Percentiles rank a stretch among this genome's conserved stretches.
phyloP scores from a whole-genome alignment of 2,329 filamentous ascomycete genomes.

The Pseudopyricularia cyperi region DNA sequence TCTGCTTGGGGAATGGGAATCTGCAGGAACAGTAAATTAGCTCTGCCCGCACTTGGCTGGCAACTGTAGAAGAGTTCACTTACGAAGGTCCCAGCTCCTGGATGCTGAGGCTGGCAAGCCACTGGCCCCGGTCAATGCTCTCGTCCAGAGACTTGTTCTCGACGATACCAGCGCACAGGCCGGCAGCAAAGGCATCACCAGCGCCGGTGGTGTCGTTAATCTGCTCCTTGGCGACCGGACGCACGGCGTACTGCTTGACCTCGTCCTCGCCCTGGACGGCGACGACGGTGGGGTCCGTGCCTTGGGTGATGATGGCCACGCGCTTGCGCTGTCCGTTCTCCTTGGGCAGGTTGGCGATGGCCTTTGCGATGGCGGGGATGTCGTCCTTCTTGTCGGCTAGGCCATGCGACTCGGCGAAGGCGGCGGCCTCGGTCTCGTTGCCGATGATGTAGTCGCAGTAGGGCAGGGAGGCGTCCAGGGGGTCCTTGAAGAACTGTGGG shows the following conservation, averaged over 20 bases:
- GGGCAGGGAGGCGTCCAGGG: slow-evolving; percentile 68
- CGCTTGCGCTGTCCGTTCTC: slow-evolving; percentile 75
- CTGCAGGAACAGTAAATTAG: slow-evolving; percentile 24
- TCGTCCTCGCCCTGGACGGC: slow-evolving; percentile 59
- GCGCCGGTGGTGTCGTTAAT: slow-evolving; percentile 97
- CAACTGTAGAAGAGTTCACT: slow-evolving; percentile 26
- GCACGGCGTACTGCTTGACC: slow-evolving; percentile 69
- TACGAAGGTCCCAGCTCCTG: slow-evolving; percentile 93
- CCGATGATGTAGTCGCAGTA: slow-evolving; percentile 96
- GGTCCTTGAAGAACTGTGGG: slow-evolving; percentile 94
- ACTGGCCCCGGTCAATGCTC: slow-evolving; percentile 84
- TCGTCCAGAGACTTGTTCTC: slow-evolving; percentile 69
- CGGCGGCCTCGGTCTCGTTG: slow-evolving; percentile 87
- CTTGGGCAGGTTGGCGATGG: slow-evolving; percentile 82
- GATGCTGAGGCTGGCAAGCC: slow-evolving; percentile 88
- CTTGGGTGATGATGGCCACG: slow-evolving; percentile 86
- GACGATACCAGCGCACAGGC: slow-evolving; percentile 80
- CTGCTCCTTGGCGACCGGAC: slow-evolving; percentile 59
- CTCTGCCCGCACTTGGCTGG: not conserved
- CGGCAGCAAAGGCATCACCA: slow-evolving; percentile 92
- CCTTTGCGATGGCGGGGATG: slow-evolving; percentile 72
- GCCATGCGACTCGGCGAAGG: slow-evolving; percentile 73
- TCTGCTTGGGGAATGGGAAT: slow-evolving; percentile 72
- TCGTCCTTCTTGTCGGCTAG: slow-evolving; percentile 52
- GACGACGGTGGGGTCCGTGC: slow-evolving; percentile 79